phyloP scores from a whole-genome alignment of 306 rosid species.

The Cucurbita pepo region DNA sequence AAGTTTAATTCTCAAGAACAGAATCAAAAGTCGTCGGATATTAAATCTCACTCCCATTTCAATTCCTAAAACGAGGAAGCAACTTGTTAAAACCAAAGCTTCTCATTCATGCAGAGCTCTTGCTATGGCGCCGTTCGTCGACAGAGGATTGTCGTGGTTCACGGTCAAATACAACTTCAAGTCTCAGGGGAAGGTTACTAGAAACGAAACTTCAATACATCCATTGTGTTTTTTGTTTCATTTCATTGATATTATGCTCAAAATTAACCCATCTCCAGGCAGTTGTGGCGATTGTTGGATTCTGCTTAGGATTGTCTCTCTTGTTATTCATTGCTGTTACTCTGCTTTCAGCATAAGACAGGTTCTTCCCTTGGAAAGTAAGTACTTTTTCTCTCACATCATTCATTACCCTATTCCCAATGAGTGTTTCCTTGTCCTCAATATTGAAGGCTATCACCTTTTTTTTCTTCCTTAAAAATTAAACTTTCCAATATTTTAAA shows the following conservation, averaged over 20 bases:
- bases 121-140: constrained; percentile 73
- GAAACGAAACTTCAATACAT: background rate
- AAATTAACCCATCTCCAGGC: constrained; percentile 35
- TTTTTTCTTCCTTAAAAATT: background rate
- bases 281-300: constrained; percentile 47
- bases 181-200: constrained; percentile 60
- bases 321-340: constrained; percentile 50
- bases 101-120: constrained; percentile 48
- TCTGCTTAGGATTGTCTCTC: constrained; percentile 57
- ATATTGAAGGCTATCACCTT: background rate
- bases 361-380: background rate
- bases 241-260: background rate
- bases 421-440: background rate
- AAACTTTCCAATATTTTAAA: background rate
- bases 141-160: constrained; percentile 70
- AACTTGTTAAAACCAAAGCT: background rate
- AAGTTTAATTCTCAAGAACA: background rate
- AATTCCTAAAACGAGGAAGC: background rate
- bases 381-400: background rate
- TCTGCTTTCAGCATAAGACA: constrained; percentile 50
- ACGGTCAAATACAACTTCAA: constrained; percentile 50
- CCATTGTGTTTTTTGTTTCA: background rate
- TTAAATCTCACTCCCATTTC: background rate
- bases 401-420: background rate
- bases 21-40: background rate